Evolutionary conservation across 768 basidiomycete genomes (phyloP), one percentile per base, ranked within the genome.

Genomic region (Boletellus sp.): DNA sequence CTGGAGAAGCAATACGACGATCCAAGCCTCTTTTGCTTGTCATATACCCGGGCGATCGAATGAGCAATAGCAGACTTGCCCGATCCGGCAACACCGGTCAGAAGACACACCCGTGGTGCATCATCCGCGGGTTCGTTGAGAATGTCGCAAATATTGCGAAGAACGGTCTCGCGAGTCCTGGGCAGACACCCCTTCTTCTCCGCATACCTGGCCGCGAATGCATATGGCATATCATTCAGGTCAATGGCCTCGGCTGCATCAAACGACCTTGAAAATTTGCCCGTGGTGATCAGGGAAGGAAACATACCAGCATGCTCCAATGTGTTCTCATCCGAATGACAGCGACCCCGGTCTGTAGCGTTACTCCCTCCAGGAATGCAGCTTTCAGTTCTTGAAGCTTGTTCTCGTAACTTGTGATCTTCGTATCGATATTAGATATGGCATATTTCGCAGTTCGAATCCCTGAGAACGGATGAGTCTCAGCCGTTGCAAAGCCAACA

Each of bases 1-100:
- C 32, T 47, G 23, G 52, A 22, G 43, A 65, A 60, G 33, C 57
- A 67, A 26, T 60, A 55, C 26, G 57, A 55, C 12, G 64, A 59
- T 16, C 60, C 65, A 1, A 67, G 55, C 17, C 62, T 38, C 19
- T 38, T 51, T 15, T 56, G 42, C 5, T 44, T 22, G 23, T 58
- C 48, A 16, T 60, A 62, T 13, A 51, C 24, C 20, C 44, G 37
- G 13, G 50, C 44, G 9, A 51, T 45, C 8, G 38, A 33, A 19
- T 38, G n/a, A n/a, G n/a, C n/a, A n/a, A n/a, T n/a, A n/a, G n/a
- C n/a, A n/a, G n/a, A n/a, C n/a, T n/a, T n/a, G n/a, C n/a, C n/a
- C n/a, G n/a, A n/a, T n/a, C n/a, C n/a, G n/a, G n/a, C n/a, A n/a
- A n/a, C n/a, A n/a, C 65, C 65, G 2, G 49, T 43, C 4, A 66